phyloP scores from a whole-genome alignment of 2,329 filamentous ascomycete species.

The Trichoderma simmonsii region DNA sequence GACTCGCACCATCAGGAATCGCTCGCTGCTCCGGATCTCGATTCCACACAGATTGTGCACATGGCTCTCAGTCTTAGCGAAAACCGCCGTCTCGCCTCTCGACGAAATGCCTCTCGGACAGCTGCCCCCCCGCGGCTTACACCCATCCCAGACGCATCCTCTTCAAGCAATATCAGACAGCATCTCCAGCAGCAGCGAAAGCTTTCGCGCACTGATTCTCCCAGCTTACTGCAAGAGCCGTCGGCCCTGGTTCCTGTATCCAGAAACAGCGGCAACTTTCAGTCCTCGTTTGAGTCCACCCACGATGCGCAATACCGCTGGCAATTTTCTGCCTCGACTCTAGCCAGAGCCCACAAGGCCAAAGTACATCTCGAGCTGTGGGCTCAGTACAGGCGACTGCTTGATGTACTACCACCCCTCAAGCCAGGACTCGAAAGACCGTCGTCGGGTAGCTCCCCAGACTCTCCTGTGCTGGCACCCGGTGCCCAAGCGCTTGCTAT shows the following conservation, averaged over 20 bases:
- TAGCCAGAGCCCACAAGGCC: slow-evolving; percentile 79
- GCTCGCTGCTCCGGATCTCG: slow-evolving; percentile 55
- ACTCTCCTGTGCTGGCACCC: slow-evolving; percentile 35
- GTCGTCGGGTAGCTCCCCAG: slow-evolving; percentile 41
- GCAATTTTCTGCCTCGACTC: slow-evolving; percentile 73
- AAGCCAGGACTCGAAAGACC: slow-evolving; percentile 42
- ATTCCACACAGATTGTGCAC: slow-evolving; percentile 86
- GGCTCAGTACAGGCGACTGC: slow-evolving; percentile 74
- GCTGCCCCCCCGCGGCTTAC: slow-evolving; percentile 50
- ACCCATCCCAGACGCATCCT: slow-evolving; percentile 50
- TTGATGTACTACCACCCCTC: slow-evolving; percentile 76
- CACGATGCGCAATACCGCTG: slow-evolving; percentile 53
- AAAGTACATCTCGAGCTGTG: slow-evolving; percentile 82
- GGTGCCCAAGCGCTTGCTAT: slow-evolving; percentile 31
- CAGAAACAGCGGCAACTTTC: slow-evolving; percentile 44
- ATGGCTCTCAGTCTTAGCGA: slow-evolving; percentile 89
- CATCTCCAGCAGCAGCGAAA: slow-evolving; percentile 71
- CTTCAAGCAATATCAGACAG: slow-evolving; percentile 60
- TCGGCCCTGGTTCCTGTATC: slow-evolving; percentile 41
- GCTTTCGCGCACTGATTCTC: slow-evolving; percentile 59
- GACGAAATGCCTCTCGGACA: slow-evolving; percentile 50
- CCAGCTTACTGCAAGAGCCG: slow-evolving; percentile 46
- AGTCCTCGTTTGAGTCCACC: slow-evolving; percentile 44
- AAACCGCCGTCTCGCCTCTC: slow-evolving; percentile 63
- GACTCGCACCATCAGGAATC: slow-evolving; percentile 22